Evolutionary conservation across 1,284 basidiomycete species (phyloP), one percentile per base, ranked within the genome.

Genomic region (Pascua guehoae): DNA sequence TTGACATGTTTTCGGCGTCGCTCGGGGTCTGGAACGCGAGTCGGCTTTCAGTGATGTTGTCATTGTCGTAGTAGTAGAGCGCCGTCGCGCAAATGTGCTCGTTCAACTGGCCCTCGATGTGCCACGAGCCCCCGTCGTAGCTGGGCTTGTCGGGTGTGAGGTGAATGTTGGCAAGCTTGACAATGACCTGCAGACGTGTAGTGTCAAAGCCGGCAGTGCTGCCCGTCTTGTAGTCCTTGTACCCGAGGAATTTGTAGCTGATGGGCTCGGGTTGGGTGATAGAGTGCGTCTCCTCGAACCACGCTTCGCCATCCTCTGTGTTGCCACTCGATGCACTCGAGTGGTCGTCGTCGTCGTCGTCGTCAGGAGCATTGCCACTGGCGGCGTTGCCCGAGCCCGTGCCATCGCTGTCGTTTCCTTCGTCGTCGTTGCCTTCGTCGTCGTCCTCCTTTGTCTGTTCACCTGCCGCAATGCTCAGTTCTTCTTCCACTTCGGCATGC

Each of bases 61-160:
- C 45, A 17, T 44, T 44, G 58, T 57, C 58, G 46, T 60, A 60
- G 46, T 60, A 60, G 52, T 54, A 60, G n/a, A 60, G 54, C 10
- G 54, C 54, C 10, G 54, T 60, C 14, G 55, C 54, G 42, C 14
- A 37, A 45, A 60, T 60, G 37, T 49, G 58, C 49, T 60, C 58
- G 49, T 60, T 60, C 39, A 53, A 37, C 44, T 39, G 43, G 2
- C 58, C 58, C 49, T 60, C 58, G 11, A 60, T 38, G 18, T 60
- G 58, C 58, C 54, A 57, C 17, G 18, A 24, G 2, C 58, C 54
- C 32, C 58, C 58, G 12, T 15, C 17, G 49, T 60, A 60, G 8
- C n/a, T 10, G 3, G 58, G 58, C 37, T 57, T 57, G 15, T 60
- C 58, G 32, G 58, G 58, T 14, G 58, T 54, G 8, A 60, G 58